phyloP scores from a whole-genome alignment of 2,329 filamentous ascomycete species.

The Exophiala dermatitidis region DNA sequence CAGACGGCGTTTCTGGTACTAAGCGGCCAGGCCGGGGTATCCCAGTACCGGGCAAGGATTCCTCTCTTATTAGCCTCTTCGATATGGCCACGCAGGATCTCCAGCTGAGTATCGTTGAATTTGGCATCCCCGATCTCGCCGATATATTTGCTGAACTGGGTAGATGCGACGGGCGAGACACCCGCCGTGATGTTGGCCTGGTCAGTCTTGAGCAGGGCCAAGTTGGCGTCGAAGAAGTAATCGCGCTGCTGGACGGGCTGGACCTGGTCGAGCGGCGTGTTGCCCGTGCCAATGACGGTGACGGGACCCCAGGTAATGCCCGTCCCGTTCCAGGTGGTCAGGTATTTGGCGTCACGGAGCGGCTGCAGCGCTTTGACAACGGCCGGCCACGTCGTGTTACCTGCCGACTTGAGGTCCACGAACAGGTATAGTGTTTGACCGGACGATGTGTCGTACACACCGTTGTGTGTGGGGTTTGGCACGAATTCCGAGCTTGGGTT shows the following conservation, averaged over 20 bases:
- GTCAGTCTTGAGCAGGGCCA: conserved; percentile 43
- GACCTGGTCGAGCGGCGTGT: conserved; percentile 46
- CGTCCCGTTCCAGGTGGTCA: conserved; percentile 47
- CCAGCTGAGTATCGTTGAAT: conserved; percentile 44
- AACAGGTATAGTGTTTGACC: conserved; percentile 58
- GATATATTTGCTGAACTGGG: conserved; percentile 42
- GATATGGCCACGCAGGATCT: conserved; percentile 48
- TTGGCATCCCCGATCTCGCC: conserved; percentile 38
- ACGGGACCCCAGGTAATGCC: conserved; percentile 45
- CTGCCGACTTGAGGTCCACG: conserved; percentile 57
- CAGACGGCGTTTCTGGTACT: conserved; percentile 53
- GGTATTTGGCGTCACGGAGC: conserved; percentile 47
- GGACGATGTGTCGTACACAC: conserved; percentile 52
- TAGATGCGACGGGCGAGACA: conserved; percentile 50
- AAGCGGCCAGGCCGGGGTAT: conserved; percentile 53
- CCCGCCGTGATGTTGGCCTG: conserved; percentile 41
- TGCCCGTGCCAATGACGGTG: conserved; percentile 57
- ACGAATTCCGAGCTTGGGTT: conserved; percentile 50
- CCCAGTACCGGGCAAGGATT: conserved; percentile 57
- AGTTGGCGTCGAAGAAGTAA: conserved; percentile 56
- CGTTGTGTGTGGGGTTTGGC: conserved; percentile 47
- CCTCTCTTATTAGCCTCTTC: conserved; percentile 48
- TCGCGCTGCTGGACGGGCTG: conserved; percentile 40
- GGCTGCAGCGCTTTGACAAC: conserved; percentile 52
- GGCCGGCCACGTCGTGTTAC: conserved; percentile 48